A percentile compares a stretch with the other conserved stretches of the same genome.
Evolutionary conservation across 352 stramenopile species (phyloP).

Genomic region (Phytophthora sojae): DNA sequence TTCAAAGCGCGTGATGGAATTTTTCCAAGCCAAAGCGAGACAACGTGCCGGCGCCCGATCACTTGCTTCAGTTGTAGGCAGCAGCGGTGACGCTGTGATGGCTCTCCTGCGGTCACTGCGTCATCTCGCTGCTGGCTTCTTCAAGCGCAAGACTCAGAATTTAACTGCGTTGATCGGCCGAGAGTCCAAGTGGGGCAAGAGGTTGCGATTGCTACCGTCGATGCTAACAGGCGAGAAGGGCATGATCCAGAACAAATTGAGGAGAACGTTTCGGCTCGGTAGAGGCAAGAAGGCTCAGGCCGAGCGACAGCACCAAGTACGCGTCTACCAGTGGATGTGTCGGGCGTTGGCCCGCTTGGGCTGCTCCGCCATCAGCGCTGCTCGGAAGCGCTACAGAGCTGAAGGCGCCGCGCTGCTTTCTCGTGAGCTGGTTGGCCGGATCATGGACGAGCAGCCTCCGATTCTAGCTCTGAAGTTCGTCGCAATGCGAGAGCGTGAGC

Average conservation of each 20-base stretch:
- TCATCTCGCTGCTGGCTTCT: conserved; percentile 14
- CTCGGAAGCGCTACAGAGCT: conserved; percentile 17
- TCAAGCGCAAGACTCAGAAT: conserved; percentile 3
- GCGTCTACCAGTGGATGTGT: conserved; percentile 26
- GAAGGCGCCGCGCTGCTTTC: conserved; percentile 18
- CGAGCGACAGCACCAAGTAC: conserved; percentile 21
- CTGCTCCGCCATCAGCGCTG: conserved; percentile 17
- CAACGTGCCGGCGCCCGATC: conserved; percentile 20
- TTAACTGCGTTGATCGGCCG: conserved; percentile 10
- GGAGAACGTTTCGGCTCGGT: conserved; percentile 20
- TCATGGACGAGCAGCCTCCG: conserved; percentile 18
- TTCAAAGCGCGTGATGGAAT: conserved; percentile 24
- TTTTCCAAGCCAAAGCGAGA: conserved; percentile 30
- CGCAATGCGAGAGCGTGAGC: conserved; percentile 15
- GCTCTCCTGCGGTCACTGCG: conserved; percentile 26
- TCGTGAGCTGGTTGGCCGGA: conserved; percentile 5
- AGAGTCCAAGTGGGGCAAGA: conserved; percentile 26
- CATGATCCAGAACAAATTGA: conserved; percentile 22
- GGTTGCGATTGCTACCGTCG: conserved; percentile 16
- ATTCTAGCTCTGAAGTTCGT: conserved; percentile 7
- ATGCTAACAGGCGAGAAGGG: conserved; percentile 17
- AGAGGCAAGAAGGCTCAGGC: conserved; percentile 11
- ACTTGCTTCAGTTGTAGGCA: conserved; percentile 12
- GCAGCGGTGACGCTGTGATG: conserved; percentile 7
- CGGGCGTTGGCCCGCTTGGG: conserved; percentile 30